Base-by-base conservation (phyloP, 2,329 filamentous ascomycete genomes). In the Fusarium dimerum region DNA sequence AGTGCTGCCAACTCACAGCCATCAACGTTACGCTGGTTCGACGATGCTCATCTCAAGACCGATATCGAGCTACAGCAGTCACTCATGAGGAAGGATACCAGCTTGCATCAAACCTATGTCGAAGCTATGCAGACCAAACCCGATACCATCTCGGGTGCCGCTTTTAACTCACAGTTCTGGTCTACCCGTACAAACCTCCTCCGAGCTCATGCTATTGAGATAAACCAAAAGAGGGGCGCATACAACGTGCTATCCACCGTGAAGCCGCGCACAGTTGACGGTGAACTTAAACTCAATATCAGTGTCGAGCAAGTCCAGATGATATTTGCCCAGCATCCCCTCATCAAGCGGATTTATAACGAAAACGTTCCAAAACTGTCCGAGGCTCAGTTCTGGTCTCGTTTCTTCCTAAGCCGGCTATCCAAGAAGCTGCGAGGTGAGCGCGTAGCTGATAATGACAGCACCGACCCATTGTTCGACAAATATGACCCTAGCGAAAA, bases 161-260 rank as follows among this genome's bases (percentile, higher is more conserved):
- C 92, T 42, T 96, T 97, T 71, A 92, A 93, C 61, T 79, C 85
- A 1, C 93, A 97, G 69, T 99, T 99, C 74, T 99, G 94, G 94
- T 90, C 91, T 2, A 90, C 91, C 2, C 83, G 95, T 43, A 83
- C 92, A 43, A 91, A 91, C 68, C 77, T 97, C 32, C 80, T 99
- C 30, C 88, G 94, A 12, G 89, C 93, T 0, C 90, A 97, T 73
- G 92, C 92, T 2, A 94, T 96, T 43, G 92, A 97, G 72, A 86
- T 83, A 50, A 86, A 84, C 53, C 95, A 99, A 75, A 88, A 86
- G 62, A 88, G 89, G 60, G 94, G 93, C 6, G 86, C 91, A 4
- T 97, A 97, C 74, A 97, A 99, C 63, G 92, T 97, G 7, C 78
- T 99, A 16, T 92, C 94, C 0, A 89, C 89, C 16, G 86, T 97